A percentile compares a stretch with the other conserved stretches of the same genome.
phyloP scores from a whole-genome alignment of 2,329 filamentous ascomycete species.

The Dactylellina sp. region DNA sequence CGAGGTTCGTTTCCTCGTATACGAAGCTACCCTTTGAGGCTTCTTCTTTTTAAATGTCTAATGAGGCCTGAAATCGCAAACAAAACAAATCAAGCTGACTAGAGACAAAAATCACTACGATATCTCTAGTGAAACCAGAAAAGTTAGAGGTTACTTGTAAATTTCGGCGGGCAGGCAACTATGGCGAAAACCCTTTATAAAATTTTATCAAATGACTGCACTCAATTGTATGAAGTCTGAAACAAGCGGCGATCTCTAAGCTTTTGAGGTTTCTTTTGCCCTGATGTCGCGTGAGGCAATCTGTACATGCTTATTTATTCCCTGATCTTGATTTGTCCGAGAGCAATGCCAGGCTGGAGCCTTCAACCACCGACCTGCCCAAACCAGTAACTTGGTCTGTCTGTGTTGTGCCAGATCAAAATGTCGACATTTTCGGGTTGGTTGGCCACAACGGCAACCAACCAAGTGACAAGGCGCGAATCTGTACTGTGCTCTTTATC shows the following conservation, averaged over 20 bases:
- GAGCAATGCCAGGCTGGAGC: conserved; percentile 36
- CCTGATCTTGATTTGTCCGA: conserved; percentile 1
- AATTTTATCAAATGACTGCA: too few relatives aligned
- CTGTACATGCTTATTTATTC: background rate
- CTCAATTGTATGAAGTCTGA: background rate
- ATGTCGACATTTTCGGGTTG: conserved; percentile 17
- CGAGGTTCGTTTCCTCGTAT: too few relatives aligned
- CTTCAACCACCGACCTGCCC: conserved; percentile 21
- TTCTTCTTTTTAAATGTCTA: too few relatives aligned
- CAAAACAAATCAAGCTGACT: too few relatives aligned
- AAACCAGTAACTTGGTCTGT: conserved; percentile 19
- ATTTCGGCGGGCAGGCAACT: too few relatives aligned
- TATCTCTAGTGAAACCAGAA: too few relatives aligned
- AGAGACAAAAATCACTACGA: too few relatives aligned
- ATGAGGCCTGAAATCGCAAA: too few relatives aligned
- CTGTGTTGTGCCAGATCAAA: conserved; percentile 22
- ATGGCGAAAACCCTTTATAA: too few relatives aligned
- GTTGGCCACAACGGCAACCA: too few relatives aligned
- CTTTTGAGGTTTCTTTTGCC: background rate
- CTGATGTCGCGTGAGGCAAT: background rate
- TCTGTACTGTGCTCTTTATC: background rate
- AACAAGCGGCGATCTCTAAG: background rate
- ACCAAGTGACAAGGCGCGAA: conserved; percentile 25
- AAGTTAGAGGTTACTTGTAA: too few relatives aligned
- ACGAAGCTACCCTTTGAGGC: background rate